These are phyloP conservation scores for Bromus sterilis DNA, from an alignment of 176 grass and related monocot species.

Conservation along the genomic window DNA sequence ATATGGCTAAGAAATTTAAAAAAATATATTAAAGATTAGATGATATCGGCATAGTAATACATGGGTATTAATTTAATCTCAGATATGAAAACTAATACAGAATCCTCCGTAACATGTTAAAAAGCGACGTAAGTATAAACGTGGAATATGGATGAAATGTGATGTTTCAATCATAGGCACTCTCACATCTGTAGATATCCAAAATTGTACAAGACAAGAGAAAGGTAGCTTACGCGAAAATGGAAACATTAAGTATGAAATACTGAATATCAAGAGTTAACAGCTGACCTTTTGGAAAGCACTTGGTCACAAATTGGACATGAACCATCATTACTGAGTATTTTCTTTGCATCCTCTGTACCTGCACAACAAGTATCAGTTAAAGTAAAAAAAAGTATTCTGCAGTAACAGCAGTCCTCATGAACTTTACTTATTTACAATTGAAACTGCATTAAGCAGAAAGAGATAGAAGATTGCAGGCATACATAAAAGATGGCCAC, in stretches of 20 bases:
- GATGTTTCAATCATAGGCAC: not conserved
- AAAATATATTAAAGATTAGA: conserved; percentile 8
- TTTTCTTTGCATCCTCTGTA: conserved; percentile 83
- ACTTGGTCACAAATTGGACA: conserved; percentile 96
- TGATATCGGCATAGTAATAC: not conserved
- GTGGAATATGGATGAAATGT: not conserved
- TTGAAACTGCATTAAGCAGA: not conserved
- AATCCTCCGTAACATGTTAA: not conserved
- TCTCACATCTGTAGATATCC: not conserved
- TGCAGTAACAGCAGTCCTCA: not conserved
- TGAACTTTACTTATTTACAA: not conserved
- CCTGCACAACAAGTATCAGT: conserved; percentile 32
- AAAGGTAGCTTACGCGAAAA: conserved; percentile 1
- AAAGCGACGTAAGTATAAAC: not conserved
- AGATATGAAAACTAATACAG: not conserved
- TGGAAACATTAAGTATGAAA: not conserved
- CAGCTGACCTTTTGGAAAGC: conserved; percentile 71
- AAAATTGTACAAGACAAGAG: not conserved
- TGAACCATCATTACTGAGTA: conserved; percentile 65
- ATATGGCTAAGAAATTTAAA: conserved; percentile 51
- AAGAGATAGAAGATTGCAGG: conserved; percentile 9
- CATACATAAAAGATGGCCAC: conserved; percentile 88
- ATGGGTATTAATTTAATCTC: conserved; percentile 2
- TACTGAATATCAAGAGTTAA: conserved; percentile 14
- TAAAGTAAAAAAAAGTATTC: not conserved